These are phyloP conservation scores for Lasiodiplodia sp. DNA, from an alignment of 2,329 filamentous ascomycete genomes.

Conservation along the genomic window DNA sequence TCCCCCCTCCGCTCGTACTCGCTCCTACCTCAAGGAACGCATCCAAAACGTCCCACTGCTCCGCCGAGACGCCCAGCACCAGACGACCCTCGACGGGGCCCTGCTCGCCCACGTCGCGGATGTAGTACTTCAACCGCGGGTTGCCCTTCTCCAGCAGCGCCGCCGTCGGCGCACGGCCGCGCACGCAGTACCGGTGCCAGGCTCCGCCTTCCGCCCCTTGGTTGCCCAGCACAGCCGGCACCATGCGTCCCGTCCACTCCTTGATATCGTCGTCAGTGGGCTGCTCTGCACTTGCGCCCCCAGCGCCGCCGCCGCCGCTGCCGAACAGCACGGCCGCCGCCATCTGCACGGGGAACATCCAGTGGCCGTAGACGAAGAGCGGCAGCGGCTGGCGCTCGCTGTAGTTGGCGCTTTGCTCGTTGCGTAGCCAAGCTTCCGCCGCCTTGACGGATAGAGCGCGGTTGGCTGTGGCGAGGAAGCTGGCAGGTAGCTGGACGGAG, in stretches of 20 bases:
- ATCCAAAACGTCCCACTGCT: not conserved
- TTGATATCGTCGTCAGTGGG: not conserved
- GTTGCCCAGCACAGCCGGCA: not conserved
- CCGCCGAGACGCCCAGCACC: slow-evolving; percentile 2
- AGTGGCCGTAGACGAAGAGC: slow-evolving; percentile 27
- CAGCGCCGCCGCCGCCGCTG: not conserved
- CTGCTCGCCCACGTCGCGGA: slow-evolving; percentile 1
- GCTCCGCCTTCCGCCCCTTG: not conserved
- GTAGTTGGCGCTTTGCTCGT: not conserved
- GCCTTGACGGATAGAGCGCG: not conserved
- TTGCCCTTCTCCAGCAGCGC: not conserved
- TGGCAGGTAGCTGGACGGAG: not conserved
- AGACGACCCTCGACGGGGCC: not conserved
- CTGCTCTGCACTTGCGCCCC: not conserved
- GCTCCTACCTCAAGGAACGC: not conserved
- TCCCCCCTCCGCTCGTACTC: too few species aligned
- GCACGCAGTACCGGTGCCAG: slow-evolving; percentile 7
- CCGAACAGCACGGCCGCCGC: not conserved
- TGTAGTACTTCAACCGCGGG: slow-evolving; percentile 4
- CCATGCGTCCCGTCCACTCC: not conserved
- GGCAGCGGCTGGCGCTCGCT: not conserved
- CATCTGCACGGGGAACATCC: slow-evolving; percentile 10
- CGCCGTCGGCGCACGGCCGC: not conserved
- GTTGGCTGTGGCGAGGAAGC: not conserved
- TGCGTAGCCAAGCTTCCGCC: not conserved